phyloP scores from a whole-genome alignment of 1,139 yeast genomes.

The Geotrichum siamense region DNA sequence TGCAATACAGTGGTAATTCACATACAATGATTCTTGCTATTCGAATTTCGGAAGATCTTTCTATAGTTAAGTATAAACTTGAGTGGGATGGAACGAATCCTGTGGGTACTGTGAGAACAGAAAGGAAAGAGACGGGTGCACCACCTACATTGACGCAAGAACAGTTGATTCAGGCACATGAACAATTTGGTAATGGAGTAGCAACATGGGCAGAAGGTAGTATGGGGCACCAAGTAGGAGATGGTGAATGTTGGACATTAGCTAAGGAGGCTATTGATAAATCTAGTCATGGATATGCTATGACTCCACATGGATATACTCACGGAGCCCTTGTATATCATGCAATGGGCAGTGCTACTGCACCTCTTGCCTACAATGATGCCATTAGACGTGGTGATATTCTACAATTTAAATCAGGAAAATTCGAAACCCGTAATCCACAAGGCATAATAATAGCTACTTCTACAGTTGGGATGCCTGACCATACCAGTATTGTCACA shows the following conservation, averaged over 20 bases:
- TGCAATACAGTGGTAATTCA: conserved; percentile 18
- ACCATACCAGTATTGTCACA: conserved; percentile 61
- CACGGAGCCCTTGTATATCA: conserved; percentile 55
- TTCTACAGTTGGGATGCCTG: conserved; percentile 48
- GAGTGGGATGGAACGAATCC: conserved; percentile 39
- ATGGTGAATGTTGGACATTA: conserved; percentile 77
- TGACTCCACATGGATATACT: conserved; percentile 46
- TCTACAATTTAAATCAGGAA: conserved; percentile 41
- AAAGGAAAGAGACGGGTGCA: conserved; percentile 42
- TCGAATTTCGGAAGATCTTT: conserved; percentile 45
- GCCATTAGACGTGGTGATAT: conserved; percentile 42
- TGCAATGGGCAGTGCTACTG: conserved; percentile 28
- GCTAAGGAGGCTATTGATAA: conserved; percentile 56
- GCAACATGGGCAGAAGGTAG: conserved; percentile 59
- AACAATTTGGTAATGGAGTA: conserved; percentile 40
- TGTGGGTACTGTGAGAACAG: conserved; percentile 31
- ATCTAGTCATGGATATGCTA: conserved; percentile 58
- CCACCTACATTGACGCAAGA: conserved; percentile 43
- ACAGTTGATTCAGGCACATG: conserved; percentile 32
- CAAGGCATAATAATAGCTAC: conserved; percentile 21
- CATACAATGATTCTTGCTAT: conserved; percentile 29
- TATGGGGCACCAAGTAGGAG: conserved; percentile 50
- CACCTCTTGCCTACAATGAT: conserved; percentile 26
- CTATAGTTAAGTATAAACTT: conserved; percentile 42
- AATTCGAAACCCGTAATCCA: conserved; percentile 35